These are phyloP conservation scores for Colletotrichum tropicale DNA, from an alignment of 2,329 filamentous ascomycete species.

Conservation along the genomic window DNA sequence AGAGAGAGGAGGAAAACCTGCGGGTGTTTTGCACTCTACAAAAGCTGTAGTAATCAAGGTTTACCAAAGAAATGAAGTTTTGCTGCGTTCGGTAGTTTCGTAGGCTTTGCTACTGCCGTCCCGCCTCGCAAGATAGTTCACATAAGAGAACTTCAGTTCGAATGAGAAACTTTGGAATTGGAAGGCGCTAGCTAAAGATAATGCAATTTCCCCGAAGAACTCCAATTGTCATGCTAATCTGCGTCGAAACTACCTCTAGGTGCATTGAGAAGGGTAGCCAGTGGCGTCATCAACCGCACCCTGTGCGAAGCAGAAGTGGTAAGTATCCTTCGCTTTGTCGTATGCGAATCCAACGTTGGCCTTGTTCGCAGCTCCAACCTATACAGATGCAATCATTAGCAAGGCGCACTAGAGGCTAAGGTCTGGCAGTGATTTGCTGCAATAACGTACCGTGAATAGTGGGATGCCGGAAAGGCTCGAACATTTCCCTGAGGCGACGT, in stretches of 20 bases:
- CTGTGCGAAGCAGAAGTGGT: not conserved
- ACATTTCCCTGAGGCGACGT: not conserved
- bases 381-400: not conserved
- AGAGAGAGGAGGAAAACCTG: no score
- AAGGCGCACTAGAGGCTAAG: not conserved
- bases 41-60: not conserved
- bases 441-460: not conserved
- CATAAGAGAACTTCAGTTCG: not conserved
- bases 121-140: not conserved
- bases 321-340: not conserved
- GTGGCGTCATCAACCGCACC: not conserved
- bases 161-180: not conserved
- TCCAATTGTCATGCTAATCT: not conserved
- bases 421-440: not conserved
- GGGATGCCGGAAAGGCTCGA: not conserved
- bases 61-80: not conserved
- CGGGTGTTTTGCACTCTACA: not conserved
- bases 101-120: not conserved
- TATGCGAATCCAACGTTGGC: not conserved
- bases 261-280: not conserved
- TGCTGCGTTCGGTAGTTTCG: not conserved
- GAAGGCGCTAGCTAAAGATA: not conserved
- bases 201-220: not conserved
- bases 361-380: not conserved
- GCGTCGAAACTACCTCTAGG: not conserved